phyloP scores from a whole-genome alignment of 108 stramenopile species.

The Nannochloropsis salina region DNA sequence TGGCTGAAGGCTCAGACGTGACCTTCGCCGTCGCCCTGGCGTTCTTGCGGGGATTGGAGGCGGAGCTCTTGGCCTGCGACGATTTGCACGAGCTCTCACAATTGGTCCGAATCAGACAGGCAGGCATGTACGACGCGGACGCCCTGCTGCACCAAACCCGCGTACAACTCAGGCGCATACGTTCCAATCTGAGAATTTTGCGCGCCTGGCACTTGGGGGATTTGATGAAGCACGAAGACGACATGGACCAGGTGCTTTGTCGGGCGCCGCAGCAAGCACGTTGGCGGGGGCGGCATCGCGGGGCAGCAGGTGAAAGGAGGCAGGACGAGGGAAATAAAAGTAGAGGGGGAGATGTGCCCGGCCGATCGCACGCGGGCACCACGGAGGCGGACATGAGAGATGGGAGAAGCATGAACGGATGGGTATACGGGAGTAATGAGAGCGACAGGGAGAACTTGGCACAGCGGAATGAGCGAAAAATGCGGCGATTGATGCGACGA shows the following conservation, averaged over 20 bases:
- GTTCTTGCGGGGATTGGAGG: conserved; percentile 23
- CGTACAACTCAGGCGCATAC: neutral
- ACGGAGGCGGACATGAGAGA: neutral
- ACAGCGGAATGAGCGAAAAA: neutral
- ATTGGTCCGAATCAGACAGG: neutral
- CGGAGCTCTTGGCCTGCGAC: conserved; percentile 21
- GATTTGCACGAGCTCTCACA: conserved; percentile 20
- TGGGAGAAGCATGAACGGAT: neutral
- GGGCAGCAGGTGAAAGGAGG: neutral
- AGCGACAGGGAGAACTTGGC: neutral
- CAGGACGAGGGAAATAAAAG: neutral
- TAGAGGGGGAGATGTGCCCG: neutral
- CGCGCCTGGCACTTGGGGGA: neutral
- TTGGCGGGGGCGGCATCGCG: neutral
- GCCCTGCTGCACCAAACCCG: conserved; percentile 6
- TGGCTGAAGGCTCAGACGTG: conserved; percentile 24
- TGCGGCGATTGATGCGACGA: conserved; percentile 13
- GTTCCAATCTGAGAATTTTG: neutral
- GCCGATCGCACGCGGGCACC: neutral
- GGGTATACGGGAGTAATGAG: neutral
- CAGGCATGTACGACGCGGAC: conserved; percentile 30
- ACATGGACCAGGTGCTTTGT: neutral
- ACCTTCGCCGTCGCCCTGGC: conserved; percentile 25
- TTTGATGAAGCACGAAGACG: neutral
- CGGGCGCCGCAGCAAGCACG: neutral